These are phyloP conservation scores for Sporothrix schenckii DNA, from an alignment of 2,329 filamentous ascomycete species.

Conservation along the genomic window DNA sequence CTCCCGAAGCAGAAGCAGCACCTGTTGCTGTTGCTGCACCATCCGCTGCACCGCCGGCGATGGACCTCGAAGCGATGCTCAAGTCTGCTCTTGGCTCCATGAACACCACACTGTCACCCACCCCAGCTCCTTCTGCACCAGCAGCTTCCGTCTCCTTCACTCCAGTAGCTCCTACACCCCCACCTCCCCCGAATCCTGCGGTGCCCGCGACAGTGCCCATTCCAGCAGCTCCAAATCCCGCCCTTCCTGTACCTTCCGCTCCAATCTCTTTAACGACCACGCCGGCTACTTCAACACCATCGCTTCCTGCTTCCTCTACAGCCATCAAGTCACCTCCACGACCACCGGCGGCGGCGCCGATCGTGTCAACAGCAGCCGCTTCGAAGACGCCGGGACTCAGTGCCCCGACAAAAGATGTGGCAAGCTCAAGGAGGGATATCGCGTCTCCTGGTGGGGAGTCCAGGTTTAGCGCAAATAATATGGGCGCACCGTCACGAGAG, in stretches of 20 bases:
- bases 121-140: conserved; percentile 32
- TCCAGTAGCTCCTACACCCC: background rate
- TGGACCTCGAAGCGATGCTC: conserved; percentile 42
- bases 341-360: background rate
- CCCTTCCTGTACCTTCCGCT: background rate
- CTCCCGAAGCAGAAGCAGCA: conserved; percentile 8
- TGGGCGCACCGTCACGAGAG: conserved; percentile 35
- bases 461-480: conserved; percentile 10
- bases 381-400: background rate
- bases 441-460: conserved; percentile 15
- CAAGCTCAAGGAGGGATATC: conserved; percentile 14
- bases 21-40: background rate
- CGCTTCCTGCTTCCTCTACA: conserved; percentile 7
- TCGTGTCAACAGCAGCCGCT: background rate
- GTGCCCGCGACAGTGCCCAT: background rate
- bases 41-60: background rate
- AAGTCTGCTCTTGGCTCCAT: conserved; percentile 41
- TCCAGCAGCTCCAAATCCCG: background rate
- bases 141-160: background rate
- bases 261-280: conserved; percentile 8
- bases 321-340: background rate
- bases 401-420: background rate
- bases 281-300: conserved; percentile 11
- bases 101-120: conserved; percentile 11
- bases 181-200: conserved; percentile 11